Base-by-base conservation (phyloP, 2,329 filamentous ascomycete genomes). In the Coniochaeta hoffmannii region DNA sequence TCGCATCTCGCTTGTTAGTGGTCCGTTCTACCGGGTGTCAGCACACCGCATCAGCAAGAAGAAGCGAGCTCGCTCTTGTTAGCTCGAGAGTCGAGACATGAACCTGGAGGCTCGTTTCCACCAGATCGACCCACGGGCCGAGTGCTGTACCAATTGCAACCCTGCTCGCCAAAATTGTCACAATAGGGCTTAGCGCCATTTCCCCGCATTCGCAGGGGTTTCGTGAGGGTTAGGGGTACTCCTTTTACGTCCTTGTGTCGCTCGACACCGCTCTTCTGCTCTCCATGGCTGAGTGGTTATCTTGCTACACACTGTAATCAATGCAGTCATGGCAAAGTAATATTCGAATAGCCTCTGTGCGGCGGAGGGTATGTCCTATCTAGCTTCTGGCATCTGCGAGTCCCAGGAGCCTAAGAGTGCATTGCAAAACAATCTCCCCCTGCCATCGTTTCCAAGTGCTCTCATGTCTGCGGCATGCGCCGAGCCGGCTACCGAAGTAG, bases 91-190 rank as follows among this genome's bases (percentile, higher is more conserved):
- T 4, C 17, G 36, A 44, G 19, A 44, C 38, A 26, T 7, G 30
- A 8, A 12, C 7, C 30, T 8, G 30, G 38, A 24, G 51, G 32
- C 34, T 30, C 51, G 14, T n/a, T 24, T 9, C 28, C 26, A 44
- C 28, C 19, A 28, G 32, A 28, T 54, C 30, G 26, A 15, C 24
- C 26, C 54, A 31, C 55, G 50, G 55, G 17, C 61, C 55, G 55
- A 26, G 9, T 44, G 38, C 19, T n/a, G n/a, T n/a, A n/a, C 38
- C 38, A 44, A 44, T 44, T 11, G 11, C 19, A 26, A 24, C 41
- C 4, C 32, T 7, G 12, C 61, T 72, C 69, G 70, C 71, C 65
- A 70, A 72, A 68, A 61, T 70, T 71, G 65, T 69, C 69, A 65
- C 61, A 68, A 70, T 65, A 64, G 53, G 66, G 69, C 62, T 66